Conservation (phyloP, 371 early-diverging fungal genomes). For the Mucor saturninus region DNA sequence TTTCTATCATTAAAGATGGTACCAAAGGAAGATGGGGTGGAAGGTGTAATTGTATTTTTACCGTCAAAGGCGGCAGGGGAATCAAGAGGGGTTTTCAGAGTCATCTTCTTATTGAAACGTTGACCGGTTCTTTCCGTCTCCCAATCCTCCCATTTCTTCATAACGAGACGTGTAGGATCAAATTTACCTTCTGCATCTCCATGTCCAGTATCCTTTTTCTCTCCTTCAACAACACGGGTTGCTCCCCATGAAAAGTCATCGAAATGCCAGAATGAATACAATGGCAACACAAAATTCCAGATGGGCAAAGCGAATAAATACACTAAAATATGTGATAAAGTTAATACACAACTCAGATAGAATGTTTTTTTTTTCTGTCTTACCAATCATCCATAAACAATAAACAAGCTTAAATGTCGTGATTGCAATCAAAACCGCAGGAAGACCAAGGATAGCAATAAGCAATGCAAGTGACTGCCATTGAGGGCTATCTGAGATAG, state of each 20-base stretch:
- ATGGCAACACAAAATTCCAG: slow-evolving; percentile 94
- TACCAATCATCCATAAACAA: slow-evolving; percentile 75
- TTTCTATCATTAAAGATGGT: slow-evolving; percentile 54
- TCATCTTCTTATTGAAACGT: slow-evolving; percentile 37
- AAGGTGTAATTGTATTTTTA: slow-evolving; percentile 33
- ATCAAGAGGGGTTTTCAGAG: slow-evolving; percentile 33
- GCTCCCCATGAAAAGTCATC: slow-evolving; percentile 93
- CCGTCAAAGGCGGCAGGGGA: slow-evolving; percentile 36
- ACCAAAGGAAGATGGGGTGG: slow-evolving; percentile 41
- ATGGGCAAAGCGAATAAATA: slow-evolving; percentile 80
- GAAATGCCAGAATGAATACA: slow-evolving; percentile 94
- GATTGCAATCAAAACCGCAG: slow-evolving; percentile 84
- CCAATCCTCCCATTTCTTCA: slow-evolving; percentile 79
- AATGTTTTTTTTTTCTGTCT: slow-evolving; percentile 12
- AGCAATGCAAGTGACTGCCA: slow-evolving; percentile 78
- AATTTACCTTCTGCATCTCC: slow-evolving; percentile 70
- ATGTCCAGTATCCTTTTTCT: slow-evolving; percentile 66
- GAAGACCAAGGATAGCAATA: slow-evolving; percentile 74
- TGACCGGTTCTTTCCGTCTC: slow-evolving; percentile 67
- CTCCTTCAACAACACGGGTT: slow-evolving; percentile 72
- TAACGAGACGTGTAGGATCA: slow-evolving; percentile 67
- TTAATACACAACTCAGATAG: neutral
- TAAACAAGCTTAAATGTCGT: slow-evolving; percentile 82
- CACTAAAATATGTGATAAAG: slow-evolving; percentile 26
- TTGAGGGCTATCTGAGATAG: slow-evolving; percentile 51